Evolutionary conservation across 2,329 filamentous ascomycete species (phyloP).

Genomic region (Delphinella strobiligena): DNA sequence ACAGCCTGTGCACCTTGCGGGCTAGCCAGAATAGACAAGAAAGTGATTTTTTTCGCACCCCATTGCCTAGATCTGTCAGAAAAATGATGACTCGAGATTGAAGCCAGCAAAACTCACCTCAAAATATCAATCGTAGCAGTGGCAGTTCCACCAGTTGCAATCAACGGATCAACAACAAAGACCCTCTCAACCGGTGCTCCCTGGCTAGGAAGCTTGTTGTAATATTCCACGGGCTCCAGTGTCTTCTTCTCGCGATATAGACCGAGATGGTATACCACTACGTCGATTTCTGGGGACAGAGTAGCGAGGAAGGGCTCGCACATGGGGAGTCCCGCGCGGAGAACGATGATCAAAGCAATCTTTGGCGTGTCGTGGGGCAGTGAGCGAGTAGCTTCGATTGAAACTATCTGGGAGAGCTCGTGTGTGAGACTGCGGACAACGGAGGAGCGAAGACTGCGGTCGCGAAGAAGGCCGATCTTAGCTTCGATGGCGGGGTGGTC

Average conservation of each 20-base stretch:
- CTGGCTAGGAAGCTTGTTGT: slow-evolving; percentile 74
- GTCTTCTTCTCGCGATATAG: slow-evolving; percentile 84
- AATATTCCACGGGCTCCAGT: slow-evolving; percentile 87
- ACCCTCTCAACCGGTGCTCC: slow-evolving; percentile 46
- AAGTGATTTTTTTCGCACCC: slow-evolving; percentile 69
- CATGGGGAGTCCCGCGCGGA: slow-evolving; percentile 88
- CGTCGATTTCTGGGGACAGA: slow-evolving; percentile 52
- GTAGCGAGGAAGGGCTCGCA: slow-evolving; percentile 43
- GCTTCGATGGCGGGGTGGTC: neutral
- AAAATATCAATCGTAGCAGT: slow-evolving; percentile 82
- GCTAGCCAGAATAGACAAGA: slow-evolving; percentile 65
- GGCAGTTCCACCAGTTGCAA: slow-evolving; percentile 84
- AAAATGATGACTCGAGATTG: neutral
- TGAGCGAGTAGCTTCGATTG: neutral
- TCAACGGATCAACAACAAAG: slow-evolving; percentile 81
- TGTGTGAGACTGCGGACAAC: neutral
- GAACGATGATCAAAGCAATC: slow-evolving; percentile 37
- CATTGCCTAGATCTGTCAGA: slow-evolving; percentile 44
- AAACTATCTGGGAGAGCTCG: neutral
- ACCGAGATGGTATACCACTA: slow-evolving; percentile 83
- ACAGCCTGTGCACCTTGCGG: slow-evolving; percentile 56
- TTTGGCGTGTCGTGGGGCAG: neutral
- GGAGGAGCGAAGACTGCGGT: neutral
- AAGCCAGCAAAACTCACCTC: slow-evolving; percentile 19
- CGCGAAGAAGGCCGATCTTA: neutral